Base-by-base conservation (phyloP, 352 stramenopile species). In the Pythium aquatile region DNA sequence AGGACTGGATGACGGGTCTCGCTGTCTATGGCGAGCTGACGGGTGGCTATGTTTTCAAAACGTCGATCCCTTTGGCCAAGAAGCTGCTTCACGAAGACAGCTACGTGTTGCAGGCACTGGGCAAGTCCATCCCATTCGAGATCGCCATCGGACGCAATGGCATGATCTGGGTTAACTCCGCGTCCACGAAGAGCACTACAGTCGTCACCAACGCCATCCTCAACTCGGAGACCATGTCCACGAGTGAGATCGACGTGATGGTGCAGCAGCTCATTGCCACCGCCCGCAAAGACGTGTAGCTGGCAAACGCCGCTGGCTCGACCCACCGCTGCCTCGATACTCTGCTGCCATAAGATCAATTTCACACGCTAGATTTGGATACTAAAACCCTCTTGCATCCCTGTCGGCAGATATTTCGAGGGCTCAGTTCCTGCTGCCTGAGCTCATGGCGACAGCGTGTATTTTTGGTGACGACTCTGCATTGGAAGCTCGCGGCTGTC, bases 1-100 rank as follows among this genome's bases (percentile, higher is more conserved):
- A 98, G 71, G 97, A 99, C 77, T 99, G 97, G 97, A 98, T 99
- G 93, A 99, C 97, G 10, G 96, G 97, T 10, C 84, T 99, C 63
- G 88, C 94, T 24, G 93, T 97, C 20, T 99, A 99, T 69, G 97
- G 97, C 14, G 90, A 98, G 66, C 83, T 99, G 26, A 93, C 81
- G 46, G 95, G 95, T 55, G 97, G 96, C 24, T 98, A 91, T 32
- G 85, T 97, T n/a, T 90, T 95, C 59, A 90, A 90, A 61, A 88
- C 85, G 16, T 95, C 86, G 2, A 81, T 95, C 48, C 73, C 74
- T 2, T 72, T 95, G 32, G 87, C 87, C 10, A 93, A 91, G 65
- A 76, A 75, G 35, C 65, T 94, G 55, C 70, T 94, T 28, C 77
- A 79, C 16, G 83, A 94, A 44, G 83, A 92, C 59, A 85, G 76